phyloP scores from a whole-genome alignment of 108 stramenopile genomes.

The Hondaea fermentalgiana region DNA sequence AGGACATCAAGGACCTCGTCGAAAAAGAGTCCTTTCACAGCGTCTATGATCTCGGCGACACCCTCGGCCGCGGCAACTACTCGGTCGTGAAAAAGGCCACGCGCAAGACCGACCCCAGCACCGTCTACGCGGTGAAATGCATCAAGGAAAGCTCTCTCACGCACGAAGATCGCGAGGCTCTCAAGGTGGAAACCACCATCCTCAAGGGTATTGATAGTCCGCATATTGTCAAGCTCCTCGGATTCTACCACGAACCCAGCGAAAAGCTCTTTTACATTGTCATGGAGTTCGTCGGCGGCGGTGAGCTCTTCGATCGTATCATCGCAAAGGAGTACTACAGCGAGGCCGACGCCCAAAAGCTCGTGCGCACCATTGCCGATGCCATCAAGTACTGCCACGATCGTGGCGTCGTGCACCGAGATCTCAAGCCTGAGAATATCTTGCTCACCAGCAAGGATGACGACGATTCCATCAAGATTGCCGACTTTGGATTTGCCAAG shows the following conservation, averaged over 20 bases:
- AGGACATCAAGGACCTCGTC: not conserved
- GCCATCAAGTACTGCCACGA: constrained; percentile 72
- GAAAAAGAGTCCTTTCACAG: constrained; percentile 12
- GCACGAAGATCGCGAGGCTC: constrained; percentile 15
- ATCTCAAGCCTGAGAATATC: constrained; percentile 84
- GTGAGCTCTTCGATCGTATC: constrained; percentile 93
- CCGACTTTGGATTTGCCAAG: constrained; percentile 98
- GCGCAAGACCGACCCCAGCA: not conserved
- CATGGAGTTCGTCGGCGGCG: constrained; percentile 79
- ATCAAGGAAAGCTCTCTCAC: constrained; percentile 6
- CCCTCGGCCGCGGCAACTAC: constrained; percentile 5
- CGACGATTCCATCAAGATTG: constrained; percentile 84
- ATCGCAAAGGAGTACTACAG: constrained; percentile 78
- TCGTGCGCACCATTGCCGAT: constrained; percentile 63
- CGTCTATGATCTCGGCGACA: not conserved
- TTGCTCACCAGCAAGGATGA: constrained; percentile 64
- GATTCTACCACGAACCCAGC: constrained; percentile 69
- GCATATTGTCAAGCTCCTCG: constrained; percentile 49
- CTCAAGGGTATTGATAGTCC: constrained; percentile 21
- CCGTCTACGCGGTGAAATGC: not conserved
- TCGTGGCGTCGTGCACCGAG: constrained; percentile 72
- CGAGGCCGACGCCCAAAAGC: constrained; percentile 78
- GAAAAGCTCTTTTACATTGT: constrained; percentile 66
- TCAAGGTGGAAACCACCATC: constrained; percentile 5
- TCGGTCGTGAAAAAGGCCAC: not conserved